Base-by-base conservation (phyloP, 108 stramenopile species). In the Cylindrotheca closterium region DNA sequence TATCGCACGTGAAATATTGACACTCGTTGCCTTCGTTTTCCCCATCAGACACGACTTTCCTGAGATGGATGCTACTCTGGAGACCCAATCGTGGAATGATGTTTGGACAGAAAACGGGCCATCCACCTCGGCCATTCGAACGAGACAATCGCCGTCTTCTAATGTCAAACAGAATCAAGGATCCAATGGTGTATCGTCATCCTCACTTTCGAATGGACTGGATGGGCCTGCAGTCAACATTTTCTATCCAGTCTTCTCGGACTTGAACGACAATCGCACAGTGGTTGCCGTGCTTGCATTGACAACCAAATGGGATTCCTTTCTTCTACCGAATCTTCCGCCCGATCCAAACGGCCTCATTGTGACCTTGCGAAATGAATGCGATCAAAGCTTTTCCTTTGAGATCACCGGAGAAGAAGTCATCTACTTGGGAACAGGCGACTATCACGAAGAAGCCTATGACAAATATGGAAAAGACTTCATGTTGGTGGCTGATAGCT, bases 251-350 rank as follows among this genome's bases (percentile, higher is more conserved):
- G 15, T 42, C 7, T 15, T 42, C 15, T 42, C 37, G 37, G 10
- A 7, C 7, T 10, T 42, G 37, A 7, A 7, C 7, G 37, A 18
- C 30, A 33, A 65, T 53, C 49, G 62, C 1, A 33, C 19, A 0
- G 74, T 80, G 0, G 78, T 79, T 21, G 85, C 80, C 17, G 67
- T 73, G 15, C 63, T 83, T 10, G 59, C 54, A 19, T 67, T 79
- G 2, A 74, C 69, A n/a, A 82, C 84, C 63, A 61, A 56, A 27
- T 88, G 87, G 87, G 58, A 65, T 30, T 46, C 37, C 2, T 51
- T 75, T 31, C 52, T 88, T 17, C 25, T 32, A 7, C 33, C 24
- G 0, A 66, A 78, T 17, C 2, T 26, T 8, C 47, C 47, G 10
- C 28, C 60, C 3, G 60, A 37, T 5, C 8, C 24, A 21, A 27